Conservation (phyloP, 2,329 filamentous ascomycete species). For the Hysterium pulicare region DNA sequence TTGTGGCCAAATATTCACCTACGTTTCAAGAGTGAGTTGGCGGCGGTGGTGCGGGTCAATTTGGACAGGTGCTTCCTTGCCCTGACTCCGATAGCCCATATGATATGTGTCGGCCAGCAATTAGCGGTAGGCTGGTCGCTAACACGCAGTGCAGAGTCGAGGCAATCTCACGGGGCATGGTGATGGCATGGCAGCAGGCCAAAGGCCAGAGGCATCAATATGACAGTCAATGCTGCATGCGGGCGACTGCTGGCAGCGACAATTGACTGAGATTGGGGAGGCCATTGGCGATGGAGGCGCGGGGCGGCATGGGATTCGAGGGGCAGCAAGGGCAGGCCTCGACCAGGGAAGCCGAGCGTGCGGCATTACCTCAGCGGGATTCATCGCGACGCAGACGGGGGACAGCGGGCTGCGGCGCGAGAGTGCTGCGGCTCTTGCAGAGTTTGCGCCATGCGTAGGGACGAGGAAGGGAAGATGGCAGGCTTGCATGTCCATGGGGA, state of each 20-base stretch:
- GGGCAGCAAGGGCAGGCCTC: not conserved
- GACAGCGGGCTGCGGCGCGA: too few species aligned
- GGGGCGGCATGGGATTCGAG: conserved; percentile 8
- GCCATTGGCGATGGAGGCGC: conserved; percentile 30
- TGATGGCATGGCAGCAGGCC: conserved; percentile 19
- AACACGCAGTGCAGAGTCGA: conserved; percentile 29
- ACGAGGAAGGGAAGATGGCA: not conserved
- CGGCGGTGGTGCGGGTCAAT: conserved; percentile 34
- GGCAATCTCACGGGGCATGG: conserved; percentile 36
- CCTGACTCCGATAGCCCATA: conserved; percentile 23
- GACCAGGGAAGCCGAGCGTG: conserved; percentile 13
- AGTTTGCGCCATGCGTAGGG: not conserved
- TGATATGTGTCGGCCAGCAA: conserved; percentile 36
- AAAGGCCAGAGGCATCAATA: conserved; percentile 31
- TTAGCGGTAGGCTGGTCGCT: conserved; percentile 26
- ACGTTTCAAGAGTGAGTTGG: conserved; percentile 34
- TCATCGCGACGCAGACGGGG: too few species aligned
- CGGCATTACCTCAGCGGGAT: conserved; percentile 6
- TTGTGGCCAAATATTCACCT: conserved; percentile 35
- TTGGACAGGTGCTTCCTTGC: conserved; percentile 29
- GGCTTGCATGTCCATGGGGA: not conserved
- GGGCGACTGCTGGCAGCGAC: conserved; percentile 31
- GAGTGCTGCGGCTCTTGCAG: not conserved
- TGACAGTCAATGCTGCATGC: conserved; percentile 28
- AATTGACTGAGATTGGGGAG: conserved; percentile 28